phyloP scores from a whole-genome alignment of 1,284 basidiomycete genomes.

The Stereum hirsutum region DNA sequence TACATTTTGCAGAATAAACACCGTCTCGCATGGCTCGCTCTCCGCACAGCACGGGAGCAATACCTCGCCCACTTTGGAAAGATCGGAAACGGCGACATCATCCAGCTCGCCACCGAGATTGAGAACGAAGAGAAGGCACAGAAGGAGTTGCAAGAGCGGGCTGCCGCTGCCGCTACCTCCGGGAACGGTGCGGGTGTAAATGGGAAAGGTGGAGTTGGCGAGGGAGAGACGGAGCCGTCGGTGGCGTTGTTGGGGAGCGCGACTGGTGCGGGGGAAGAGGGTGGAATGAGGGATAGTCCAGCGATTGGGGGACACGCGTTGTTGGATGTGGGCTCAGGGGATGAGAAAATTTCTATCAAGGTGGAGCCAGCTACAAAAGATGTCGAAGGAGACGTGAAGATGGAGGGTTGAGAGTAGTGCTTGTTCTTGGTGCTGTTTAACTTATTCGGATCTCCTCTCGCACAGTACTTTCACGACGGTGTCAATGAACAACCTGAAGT shows the following conservation, averaged over 20 bases:
- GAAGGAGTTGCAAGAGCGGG: constrained; percentile 25
- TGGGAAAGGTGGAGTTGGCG: too few species aligned
- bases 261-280: constrained; percentile 6
- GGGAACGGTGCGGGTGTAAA: too few species aligned
- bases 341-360: constrained; percentile 2
- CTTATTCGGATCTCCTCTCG: too few species aligned
- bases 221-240: too few species aligned
- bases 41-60: constrained; percentile 63
- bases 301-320: constrained; percentile 1
- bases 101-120: constrained; percentile 55
- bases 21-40: constrained; percentile 69
- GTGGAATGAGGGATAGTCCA: constrained; percentile 2
- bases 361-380: constrained; percentile 18
- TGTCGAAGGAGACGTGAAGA: constrained; percentile 42
- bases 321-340: constrained; percentile 7
- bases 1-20: constrained; percentile 47
- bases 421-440: too few species aligned
- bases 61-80: constrained; percentile 66
- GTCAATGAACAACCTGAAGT: too few species aligned
- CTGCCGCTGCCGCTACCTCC: constrained; percentile 5
- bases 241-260: constrained; percentile 6
- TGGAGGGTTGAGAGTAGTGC: too few species aligned
- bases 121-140: constrained; percentile 50
- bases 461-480: too few species aligned
- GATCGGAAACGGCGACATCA: constrained; percentile 70